Percentiles rank a stretch among this genome's conserved stretches.
These are phyloP conservation scores for Malus hybrid DNA, from an alignment of 331 rosid genomes.

Conservation along the genomic window DNA sequence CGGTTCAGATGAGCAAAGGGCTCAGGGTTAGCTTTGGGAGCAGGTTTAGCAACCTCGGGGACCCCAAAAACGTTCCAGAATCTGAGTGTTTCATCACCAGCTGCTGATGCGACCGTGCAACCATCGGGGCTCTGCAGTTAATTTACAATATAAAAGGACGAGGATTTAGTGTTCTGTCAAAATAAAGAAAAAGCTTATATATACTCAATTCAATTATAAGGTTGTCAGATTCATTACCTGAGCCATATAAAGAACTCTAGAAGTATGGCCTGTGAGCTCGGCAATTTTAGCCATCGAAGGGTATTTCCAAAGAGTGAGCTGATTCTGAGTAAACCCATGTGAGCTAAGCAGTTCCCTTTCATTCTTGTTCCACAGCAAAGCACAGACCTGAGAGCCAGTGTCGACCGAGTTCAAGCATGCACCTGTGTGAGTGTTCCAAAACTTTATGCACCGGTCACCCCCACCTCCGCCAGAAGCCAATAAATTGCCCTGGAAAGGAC, in stretches of 20 bases:
- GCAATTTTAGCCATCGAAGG: constrained; percentile 81
- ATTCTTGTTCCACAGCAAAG: constrained; percentile 75
- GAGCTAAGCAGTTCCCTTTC: constrained; percentile 80
- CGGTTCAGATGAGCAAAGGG: constrained; percentile 56
- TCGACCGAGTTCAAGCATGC: constrained; percentile 71
- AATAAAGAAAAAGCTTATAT: too few species aligned
- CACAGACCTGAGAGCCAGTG: constrained; percentile 75
- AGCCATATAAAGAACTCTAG: constrained; percentile 73
- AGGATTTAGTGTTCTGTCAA: background rate
- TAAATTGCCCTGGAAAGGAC: constrained; percentile 74
- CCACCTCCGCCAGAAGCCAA: constrained; percentile 75
- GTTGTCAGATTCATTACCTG: constrained; percentile 20
- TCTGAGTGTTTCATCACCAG: constrained; percentile 61
- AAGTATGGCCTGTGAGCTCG: constrained; percentile 78
- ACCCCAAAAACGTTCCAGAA: constrained; percentile 86
- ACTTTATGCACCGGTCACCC: constrained; percentile 65
- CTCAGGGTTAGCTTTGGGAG: constrained; percentile 52
- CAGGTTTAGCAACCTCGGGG: constrained; percentile 56
- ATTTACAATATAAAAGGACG: too few species aligned
- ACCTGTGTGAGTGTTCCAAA: constrained; percentile 80
- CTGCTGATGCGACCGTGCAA: constrained; percentile 75
- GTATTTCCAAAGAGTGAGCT: constrained; percentile 80
- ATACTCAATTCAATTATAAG: background rate
- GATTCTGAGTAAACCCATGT: constrained; percentile 70
- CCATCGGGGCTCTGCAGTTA: constrained; percentile 65